Percentiles rank a stretch among this genome's conserved stretches.
Evolutionary conservation across 495 filamentous ascomycete species (phyloP).

Genomic region (Aspergillus mulundensis): DNA sequence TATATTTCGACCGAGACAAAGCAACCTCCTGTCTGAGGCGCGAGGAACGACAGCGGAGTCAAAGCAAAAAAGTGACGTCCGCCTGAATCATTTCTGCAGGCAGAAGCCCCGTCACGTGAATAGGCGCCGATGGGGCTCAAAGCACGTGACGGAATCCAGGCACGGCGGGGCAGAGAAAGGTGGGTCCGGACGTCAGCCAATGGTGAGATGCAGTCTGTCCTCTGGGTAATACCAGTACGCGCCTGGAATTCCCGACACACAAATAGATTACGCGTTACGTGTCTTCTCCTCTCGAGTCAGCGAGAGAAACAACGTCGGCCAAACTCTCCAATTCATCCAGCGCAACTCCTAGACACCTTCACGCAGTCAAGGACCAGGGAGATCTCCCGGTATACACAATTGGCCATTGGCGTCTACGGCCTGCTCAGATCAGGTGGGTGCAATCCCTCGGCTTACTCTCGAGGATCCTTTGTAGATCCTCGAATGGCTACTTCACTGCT

Average conservation of each 20-base stretch:
- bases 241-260: neutral
- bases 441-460: neutral
- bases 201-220: constrained; percentile 39
- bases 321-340: constrained; percentile 3
- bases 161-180: neutral
- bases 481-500: neutral
- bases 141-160: constrained; percentile 14
- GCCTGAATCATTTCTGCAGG: constrained; percentile 24
- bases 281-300: neutral
- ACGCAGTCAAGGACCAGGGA: constrained; percentile 2
- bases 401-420: neutral
- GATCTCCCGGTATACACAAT: constrained; percentile 5
- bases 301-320: neutral
- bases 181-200: constrained; percentile 21
- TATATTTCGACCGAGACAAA: neutral
- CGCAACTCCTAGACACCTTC: constrained; percentile 26
- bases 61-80: constrained; percentile 29
- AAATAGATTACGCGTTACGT: constrained; percentile 13
- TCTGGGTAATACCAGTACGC: constrained; percentile 25
- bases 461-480: neutral
- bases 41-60: neutral
- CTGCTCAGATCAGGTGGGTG: constrained; percentile 8
- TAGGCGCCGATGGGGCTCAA: constrained; percentile 5
- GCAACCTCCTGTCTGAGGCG: neutral
- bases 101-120: constrained; percentile 27